A percentile compares a stretch with the other conserved stretches of the same genome.
These are phyloP conservation scores for Maudiozyma humilis DNA, from an alignment of 1,139 yeast species.

Conservation along the genomic window DNA sequence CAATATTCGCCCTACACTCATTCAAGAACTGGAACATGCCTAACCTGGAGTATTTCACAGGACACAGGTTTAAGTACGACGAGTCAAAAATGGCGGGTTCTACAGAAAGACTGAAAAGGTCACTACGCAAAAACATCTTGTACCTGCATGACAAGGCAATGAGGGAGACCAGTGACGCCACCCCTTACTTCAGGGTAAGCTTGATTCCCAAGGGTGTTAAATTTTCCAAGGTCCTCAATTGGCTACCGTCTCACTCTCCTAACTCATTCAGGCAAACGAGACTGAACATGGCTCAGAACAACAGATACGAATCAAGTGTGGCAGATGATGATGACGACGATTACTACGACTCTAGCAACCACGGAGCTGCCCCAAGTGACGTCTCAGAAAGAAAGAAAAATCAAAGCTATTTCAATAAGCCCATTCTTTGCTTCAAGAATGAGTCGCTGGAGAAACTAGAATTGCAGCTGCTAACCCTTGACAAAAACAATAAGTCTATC, in stretches of 20 bases:
- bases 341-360: background rate
- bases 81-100: constrained; percentile 16
- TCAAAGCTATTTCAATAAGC: constrained; percentile 10
- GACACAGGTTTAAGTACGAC: constrained; percentile 24
- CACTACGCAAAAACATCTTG: constrained; percentile 15
- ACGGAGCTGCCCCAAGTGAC: constrained; percentile 3
- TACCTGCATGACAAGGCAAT: constrained; percentile 16
- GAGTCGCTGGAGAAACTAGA: constrained; percentile 15
- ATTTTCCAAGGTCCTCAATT: constrained; percentile 17
- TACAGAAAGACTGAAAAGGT: constrained; percentile 11
- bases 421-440: constrained; percentile 19
- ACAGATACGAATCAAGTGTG: background rate
- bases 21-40: constrained; percentile 23
- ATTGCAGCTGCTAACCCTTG: constrained; percentile 14
- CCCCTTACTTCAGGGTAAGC: constrained; percentile 20
- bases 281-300: background rate
- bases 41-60: constrained; percentile 16
- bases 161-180: constrained; percentile 20
- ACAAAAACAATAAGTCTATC: constrained; percentile 9
- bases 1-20: constrained; percentile 20
- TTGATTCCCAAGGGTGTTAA: constrained; percentile 22
- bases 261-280: constrained; percentile 1
- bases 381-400: constrained; percentile 3
- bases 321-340: constrained; percentile 2
- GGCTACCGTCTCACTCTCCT: constrained; percentile 14